Evolutionary conservation across 1,139 yeast genomes (phyloP).

Genomic region (Martiniozyma asiatica): DNA sequence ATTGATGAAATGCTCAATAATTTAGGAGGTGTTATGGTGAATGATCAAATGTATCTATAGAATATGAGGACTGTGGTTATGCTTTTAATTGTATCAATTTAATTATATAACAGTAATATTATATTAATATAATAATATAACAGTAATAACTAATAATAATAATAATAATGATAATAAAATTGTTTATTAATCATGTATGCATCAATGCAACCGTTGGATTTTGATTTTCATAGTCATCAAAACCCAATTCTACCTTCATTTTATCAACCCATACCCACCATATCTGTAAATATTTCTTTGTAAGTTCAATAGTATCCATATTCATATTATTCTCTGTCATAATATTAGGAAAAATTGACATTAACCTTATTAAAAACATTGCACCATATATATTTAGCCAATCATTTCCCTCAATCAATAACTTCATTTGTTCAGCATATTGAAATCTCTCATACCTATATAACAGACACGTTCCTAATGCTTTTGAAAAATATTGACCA

Average conservation of each 20-base stretch:
- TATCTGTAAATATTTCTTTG: slow-evolving; percentile 42
- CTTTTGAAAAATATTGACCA: slow-evolving; percentile 62
- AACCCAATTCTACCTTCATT: slow-evolving; percentile 36
- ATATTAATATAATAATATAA: no score
- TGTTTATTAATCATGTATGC: slow-evolving; percentile 6
- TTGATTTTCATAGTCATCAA: slow-evolving; percentile 38
- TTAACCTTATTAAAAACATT: slow-evolving; percentile 41
- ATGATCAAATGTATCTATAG: no score
- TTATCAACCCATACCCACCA: slow-evolving; percentile 36
- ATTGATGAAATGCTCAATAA: slow-evolving; percentile 8
- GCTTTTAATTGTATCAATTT: no score
- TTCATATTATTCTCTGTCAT: slow-evolving; percentile 77
- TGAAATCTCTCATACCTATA: slow-evolving; percentile 83
- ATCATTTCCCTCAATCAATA: slow-evolving; percentile 8
- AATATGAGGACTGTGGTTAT: no score
- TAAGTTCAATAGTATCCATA: slow-evolving; percentile 48
- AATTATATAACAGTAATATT: no score
- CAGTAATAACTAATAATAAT: no score
- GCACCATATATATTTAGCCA: slow-evolving; percentile 48
- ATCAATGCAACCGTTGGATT: slow-evolving; percentile 29
- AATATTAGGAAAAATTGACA: slow-evolving; percentile 71
- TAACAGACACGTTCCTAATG: slow-evolving; percentile 59
- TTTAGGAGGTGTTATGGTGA: slow-evolving; percentile 5
- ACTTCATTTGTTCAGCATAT: slow-evolving; percentile 37
- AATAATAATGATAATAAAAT: background rate